A percentile compares a stretch with the other conserved stretches of the same genome.
Conservation (phyloP, 176 grass and related monocot species). For the Oryza meyeriana region DNA sequence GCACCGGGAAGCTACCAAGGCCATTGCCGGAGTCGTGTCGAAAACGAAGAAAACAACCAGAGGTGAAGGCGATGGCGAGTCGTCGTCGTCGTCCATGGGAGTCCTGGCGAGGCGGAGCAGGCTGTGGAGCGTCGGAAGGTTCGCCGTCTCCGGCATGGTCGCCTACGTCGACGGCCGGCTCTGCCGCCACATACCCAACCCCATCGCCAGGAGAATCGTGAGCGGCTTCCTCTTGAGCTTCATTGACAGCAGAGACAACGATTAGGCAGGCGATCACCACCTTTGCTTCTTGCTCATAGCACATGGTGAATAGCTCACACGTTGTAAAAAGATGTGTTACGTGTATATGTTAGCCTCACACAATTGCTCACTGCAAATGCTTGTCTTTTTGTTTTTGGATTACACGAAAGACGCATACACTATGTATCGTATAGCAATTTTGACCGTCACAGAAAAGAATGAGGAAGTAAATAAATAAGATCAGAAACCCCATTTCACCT, state of each 20-base stretch:
- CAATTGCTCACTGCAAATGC: not conserved
- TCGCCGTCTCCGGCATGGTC: slow-evolving; percentile 59
- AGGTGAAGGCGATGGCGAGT: not conserved
- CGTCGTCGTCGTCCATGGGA: not conserved
- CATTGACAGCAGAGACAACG: slow-evolving; percentile 48
- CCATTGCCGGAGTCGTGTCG: slow-evolving; percentile 24
- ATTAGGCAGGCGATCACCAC: not conserved
- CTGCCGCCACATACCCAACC: slow-evolving; percentile 81
- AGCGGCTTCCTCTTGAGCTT: slow-evolving; percentile 85
- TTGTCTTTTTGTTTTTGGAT: no score
- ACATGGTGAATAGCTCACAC: no score
- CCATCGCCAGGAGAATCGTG: slow-evolving; percentile 71
- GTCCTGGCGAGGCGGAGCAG: slow-evolving; percentile 26
- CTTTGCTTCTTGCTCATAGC: no score
- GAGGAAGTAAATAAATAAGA: not conserved
- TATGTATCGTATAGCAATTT: not conserved
- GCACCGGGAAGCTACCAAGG: slow-evolving; percentile 56
- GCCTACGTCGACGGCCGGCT: slow-evolving; percentile 72
- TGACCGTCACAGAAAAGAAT: not conserved
- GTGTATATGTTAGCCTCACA: not conserved
- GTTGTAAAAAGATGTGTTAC: not conserved
- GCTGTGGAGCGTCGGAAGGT: slow-evolving; percentile 59
- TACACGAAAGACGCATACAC: not conserved
- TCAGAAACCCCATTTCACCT: not conserved
- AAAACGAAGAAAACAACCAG: slow-evolving; percentile 20